Percentiles rank a stretch among this genome's conserved stretches.
phyloP scores from a whole-genome alignment of 2,329 filamentous ascomycete species.

The Colletotrichum trifolii region DNA sequence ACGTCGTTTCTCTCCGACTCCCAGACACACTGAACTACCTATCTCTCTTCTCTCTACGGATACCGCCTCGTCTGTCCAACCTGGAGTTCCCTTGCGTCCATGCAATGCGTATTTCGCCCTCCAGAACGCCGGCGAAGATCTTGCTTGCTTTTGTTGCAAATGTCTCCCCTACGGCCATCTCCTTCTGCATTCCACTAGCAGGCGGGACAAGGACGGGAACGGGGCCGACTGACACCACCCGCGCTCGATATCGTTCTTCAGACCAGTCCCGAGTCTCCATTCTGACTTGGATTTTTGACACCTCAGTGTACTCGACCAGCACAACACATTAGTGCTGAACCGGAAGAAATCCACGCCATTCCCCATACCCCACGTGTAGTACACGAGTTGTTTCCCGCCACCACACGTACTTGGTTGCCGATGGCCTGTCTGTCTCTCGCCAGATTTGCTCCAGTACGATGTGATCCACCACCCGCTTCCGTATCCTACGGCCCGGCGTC shows the following conservation, averaged over 20 bases:
- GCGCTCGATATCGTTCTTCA: slow-evolving; percentile 1
- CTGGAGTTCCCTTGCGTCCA: neutral
- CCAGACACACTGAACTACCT: too few relatives aligned
- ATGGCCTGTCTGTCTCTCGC: neutral
- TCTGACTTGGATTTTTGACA: too few relatives aligned
- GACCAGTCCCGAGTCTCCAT: neutral
- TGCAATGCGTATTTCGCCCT: neutral
- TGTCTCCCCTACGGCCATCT: neutral
- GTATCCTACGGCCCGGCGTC: too few relatives aligned
- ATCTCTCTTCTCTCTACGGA: neutral
- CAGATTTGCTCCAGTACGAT: slow-evolving; percentile 8
- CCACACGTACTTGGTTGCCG: too few relatives aligned
- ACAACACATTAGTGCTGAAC: slow-evolving; percentile 1
- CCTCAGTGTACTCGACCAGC: neutral
- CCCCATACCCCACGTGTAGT: too few relatives aligned
- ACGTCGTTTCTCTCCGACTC: too few relatives aligned
- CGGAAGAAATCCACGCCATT: too few relatives aligned
- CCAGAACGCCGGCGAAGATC: neutral
- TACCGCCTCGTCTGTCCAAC: neutral
- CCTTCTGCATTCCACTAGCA: neutral
- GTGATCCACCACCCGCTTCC: too few relatives aligned
- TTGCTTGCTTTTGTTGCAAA: slow-evolving; percentile 10
- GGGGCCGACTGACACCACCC: neutral
- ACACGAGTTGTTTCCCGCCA: too few relatives aligned
- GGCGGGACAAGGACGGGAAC: too few relatives aligned